Evolutionary conservation across 306 rosid species (phyloP), one percentile per base, ranked within the genome.

Genomic region (Prunus davidiana): DNA sequence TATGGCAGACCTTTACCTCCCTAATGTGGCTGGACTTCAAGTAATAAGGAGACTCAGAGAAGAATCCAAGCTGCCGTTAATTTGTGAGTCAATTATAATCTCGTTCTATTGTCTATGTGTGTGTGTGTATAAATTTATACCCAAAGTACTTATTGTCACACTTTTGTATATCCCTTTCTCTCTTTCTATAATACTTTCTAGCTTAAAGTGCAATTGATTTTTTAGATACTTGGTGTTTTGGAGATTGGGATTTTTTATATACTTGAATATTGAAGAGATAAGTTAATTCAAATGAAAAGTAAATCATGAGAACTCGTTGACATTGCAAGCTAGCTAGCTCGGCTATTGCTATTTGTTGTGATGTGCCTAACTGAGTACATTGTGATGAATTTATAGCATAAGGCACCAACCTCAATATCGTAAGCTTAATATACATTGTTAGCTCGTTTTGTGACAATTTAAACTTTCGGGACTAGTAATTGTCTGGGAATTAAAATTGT

Each of bases 41-140:
- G 20, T 75, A 16, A 49, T 64, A 41, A 75, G 52, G 46, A 30
- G 52, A 22, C 54, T 64, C 5, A 18, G 47, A 13, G 54, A 64
- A 7, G 72, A 75, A 46, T 75, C 65, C 51, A 75, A 34, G 30
- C 72, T 75, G 24, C 79, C 79, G 2, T 30, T 75, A 10, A 75
- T 75, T n/a, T 34, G 79, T 75, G 12, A 75, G 79, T n/a, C 18
- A 32, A n/a, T 13, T 73, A 9, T 52, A 52, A 52, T 52, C 9
- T 52, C 18, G 57, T 52, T 22, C 3, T 6, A 20, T 56, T 56
- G 27, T 1, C n/a, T 52, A 6, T 52, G n/a, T 18, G 43, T 51
- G 16, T 52, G 57, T 15, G 11, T 52, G 3, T 16, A 52, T 6
- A 52, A 15, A n/a, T 52, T 52, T 6, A 52, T 52, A 18, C 8